A percentile compares a stretch with the other conserved stretches of the same genome.
Conservation (phyloP, 129 eudicot genomes). For the Smallanthus sonchifolius region DNA sequence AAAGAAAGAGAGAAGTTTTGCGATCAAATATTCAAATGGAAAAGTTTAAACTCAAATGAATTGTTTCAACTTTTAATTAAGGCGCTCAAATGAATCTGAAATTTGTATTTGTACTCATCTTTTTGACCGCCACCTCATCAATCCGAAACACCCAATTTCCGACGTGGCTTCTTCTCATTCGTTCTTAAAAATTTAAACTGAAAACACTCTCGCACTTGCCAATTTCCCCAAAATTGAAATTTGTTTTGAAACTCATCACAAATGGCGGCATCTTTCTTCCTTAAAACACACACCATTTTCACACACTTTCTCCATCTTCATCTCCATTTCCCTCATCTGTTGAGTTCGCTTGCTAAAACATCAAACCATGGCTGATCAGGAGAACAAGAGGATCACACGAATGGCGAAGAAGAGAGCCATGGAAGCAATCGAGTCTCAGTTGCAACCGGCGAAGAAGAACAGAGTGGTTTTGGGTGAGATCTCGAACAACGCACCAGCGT, state of each 20-base stretch:
- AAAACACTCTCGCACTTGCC: not conserved
- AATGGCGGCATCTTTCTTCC: constrained; percentile 25
- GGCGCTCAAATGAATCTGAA: constrained; percentile 26
- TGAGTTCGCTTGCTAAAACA: not conserved
- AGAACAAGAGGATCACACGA: constrained; percentile 59
- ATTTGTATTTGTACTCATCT: not conserved
- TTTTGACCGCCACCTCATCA: constrained; percentile 22
- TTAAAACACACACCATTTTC: constrained; percentile 13
- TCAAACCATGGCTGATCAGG: constrained; percentile 47
- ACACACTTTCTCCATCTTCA: constrained; percentile 18
- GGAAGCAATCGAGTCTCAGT: constrained; percentile 30
- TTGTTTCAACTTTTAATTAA: not conserved
- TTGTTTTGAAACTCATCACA: constrained; percentile 11
- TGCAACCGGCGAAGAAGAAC: constrained; percentile 40
- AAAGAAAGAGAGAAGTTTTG: not conserved
- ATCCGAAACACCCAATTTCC: not conserved
- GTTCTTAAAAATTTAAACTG: not conserved
- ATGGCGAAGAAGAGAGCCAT: constrained; percentile 58
- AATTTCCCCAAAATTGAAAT: constrained; percentile 10
- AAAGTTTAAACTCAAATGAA: constrained; percentile 9
- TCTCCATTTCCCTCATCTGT: not conserved
- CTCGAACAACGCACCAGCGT: constrained; percentile 14
- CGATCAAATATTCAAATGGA: too few species aligned
- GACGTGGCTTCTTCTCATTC: constrained; percentile 1
- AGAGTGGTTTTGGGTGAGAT: constrained; percentile 81